Conservation (phyloP, 2,329 filamentous ascomycete genomes). For the Alternaria burnsii region DNA sequence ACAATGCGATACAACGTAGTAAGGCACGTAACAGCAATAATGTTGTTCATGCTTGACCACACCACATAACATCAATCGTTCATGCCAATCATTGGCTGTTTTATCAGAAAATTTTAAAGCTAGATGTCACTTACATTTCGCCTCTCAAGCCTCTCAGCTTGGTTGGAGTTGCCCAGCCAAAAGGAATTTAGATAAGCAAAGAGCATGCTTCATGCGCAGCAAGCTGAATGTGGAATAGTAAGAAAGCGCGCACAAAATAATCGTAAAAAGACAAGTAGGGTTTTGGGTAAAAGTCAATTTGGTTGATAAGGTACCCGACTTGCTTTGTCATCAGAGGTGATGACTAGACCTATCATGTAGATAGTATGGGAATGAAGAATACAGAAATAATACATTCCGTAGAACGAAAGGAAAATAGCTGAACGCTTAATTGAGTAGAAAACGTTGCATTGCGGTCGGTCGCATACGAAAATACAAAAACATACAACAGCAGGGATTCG, state of each 20-base stretch:
- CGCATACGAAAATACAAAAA: conserved; percentile 7
- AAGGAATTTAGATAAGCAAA: background rate
- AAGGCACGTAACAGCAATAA: no score
- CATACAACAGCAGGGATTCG: conserved; percentile 22
- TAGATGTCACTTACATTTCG: background rate
- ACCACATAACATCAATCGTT: background rate
- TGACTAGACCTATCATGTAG: background rate
- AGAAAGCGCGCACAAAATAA: background rate
- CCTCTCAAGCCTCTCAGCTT: background rate
- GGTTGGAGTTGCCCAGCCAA: background rate
- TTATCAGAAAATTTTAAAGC: background rate
- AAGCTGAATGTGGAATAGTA: background rate
- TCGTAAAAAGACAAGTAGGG: background rate
- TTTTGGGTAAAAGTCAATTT: background rate
- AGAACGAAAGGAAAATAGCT: background rate
- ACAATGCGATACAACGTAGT: background rate
- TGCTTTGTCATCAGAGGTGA: background rate
- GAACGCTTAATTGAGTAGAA: background rate
- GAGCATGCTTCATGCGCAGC: background rate
- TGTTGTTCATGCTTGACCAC: background rate
- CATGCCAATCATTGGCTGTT: background rate
- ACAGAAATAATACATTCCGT: background rate
- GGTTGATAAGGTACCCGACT: background rate
- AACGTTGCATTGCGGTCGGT: background rate
- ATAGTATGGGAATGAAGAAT: background rate